phyloP scores from a whole-genome alignment of 495 filamentous ascomycete genomes.

The Talaromyces adpressus region DNA sequence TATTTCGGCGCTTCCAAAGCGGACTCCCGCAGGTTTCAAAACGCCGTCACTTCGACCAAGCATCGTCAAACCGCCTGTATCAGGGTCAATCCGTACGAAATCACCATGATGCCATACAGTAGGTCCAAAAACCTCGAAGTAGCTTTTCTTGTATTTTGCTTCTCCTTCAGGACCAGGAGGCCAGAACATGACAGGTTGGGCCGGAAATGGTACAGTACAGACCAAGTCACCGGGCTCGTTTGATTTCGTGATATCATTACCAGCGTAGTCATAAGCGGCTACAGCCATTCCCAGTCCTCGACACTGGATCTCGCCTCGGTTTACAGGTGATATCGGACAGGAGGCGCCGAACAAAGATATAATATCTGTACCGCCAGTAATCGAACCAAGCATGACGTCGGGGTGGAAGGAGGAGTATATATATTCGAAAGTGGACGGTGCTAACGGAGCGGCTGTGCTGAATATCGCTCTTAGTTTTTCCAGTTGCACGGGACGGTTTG shows the following conservation, averaged over 20 bases:
- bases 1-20: constrained; percentile 86
- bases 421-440: constrained; percentile 88
- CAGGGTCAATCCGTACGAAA: constrained; percentile 70
- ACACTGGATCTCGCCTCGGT: constrained; percentile 84
- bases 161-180: constrained; percentile 55
- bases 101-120: constrained; percentile 92
- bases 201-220: constrained; percentile 80
- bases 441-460: constrained; percentile 85
- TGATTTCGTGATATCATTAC: constrained; percentile 38
- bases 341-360: constrained; percentile 87
- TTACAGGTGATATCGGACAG: constrained; percentile 78
- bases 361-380: constrained; percentile 89
- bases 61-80: constrained; percentile 76
- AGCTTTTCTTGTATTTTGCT: constrained; percentile 69
- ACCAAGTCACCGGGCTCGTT: constrained; percentile 85
- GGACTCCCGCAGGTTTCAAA: constrained; percentile 77
- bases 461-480: constrained; percentile 68
- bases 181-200: constrained; percentile 86
- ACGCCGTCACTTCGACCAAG: constrained; percentile 86
- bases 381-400: constrained; percentile 70
- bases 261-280: constrained; percentile 60
- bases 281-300: constrained; percentile 89
- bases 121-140: constrained; percentile 74
- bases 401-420: constrained; percentile 74
- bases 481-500: constrained; percentile 42